Evolutionary conservation across 2,329 filamentous ascomycete genomes (phyloP), one percentile per base, ranked within the genome.

Genomic region (Cladosporium sp.): DNA sequence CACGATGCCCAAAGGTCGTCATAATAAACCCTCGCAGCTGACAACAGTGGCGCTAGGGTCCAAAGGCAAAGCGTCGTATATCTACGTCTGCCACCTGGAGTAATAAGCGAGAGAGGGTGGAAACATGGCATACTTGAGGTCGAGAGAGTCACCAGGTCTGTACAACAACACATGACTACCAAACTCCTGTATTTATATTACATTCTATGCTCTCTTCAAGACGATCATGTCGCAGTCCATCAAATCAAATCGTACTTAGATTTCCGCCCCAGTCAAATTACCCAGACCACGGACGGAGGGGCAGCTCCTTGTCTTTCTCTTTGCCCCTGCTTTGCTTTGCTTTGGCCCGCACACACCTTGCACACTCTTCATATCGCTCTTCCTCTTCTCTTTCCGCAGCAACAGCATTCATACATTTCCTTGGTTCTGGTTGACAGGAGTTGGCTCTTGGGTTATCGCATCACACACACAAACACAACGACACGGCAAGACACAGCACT

Each of bases 41-140:
- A 47, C 41, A 55, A 55, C 52, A 55, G 30, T 55, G 52, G 52
- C 52, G 52, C 30, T 34, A 55, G 52, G 52, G 30, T 55, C 52
- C 32, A 32, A 34, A 21, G n/a, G 52, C 30, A 34, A 55, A 32
- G 41, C 41, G 3, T 47, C 18, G 41, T 47, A n/a, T 44, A n/a
- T 18, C 11, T 44, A 10, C 36, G 15, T 44, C 18, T n/a, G 18
- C 18, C 11, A 38, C 14, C 36, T 44, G 15, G 38, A n/a, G 15
- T 5, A 44, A 10, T 11, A n/a, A 41, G 38, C 15, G 15, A 10
- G 18, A n/a, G 18, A 44, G 3, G 38, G 18, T n/a, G 38, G 38
- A n/a, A 47, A 21, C 10, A 47, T 47, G n/a, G 41, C n/a, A 47
- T 24, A 12, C 41, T 21, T 21, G 5, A 44, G 10, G 38, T 44